Percentiles rank a stretch among this genome's conserved stretches.
Evolutionary conservation across 1,284 basidiomycete species (phyloP).

Genomic region (Porodaedalea pini): DNA sequence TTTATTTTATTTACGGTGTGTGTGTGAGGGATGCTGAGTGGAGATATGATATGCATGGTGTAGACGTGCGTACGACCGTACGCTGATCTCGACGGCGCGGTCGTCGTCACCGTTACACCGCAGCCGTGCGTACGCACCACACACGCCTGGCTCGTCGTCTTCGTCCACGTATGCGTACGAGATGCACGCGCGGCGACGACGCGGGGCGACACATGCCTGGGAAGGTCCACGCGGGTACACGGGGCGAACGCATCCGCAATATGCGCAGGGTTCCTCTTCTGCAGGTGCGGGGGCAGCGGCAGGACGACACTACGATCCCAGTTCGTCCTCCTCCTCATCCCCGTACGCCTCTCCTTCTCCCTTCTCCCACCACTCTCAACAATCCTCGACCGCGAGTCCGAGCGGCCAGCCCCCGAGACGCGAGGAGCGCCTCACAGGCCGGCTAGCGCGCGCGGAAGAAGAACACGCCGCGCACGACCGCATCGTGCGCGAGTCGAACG

Average conservation of each 20-base stretch:
- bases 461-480: slow-evolving; percentile 10
- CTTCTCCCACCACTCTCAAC: neutral
- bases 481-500: slow-evolving; percentile 6
- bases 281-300: neutral
- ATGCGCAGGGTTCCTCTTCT: neutral
- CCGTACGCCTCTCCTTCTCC: neutral
- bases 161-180: slow-evolving; percentile 23
- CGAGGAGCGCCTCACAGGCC: neutral
- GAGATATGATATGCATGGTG: neutral
- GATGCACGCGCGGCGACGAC: slow-evolving; percentile 24
- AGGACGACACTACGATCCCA: neutral
- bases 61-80: slow-evolving; percentile 38
- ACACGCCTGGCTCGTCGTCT: slow-evolving; percentile 23
- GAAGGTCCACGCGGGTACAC: slow-evolving; percentile 30
- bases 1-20: too few relatives aligned
- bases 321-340: neutral
- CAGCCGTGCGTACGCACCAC: slow-evolving; percentile 13
- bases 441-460: slow-evolving; percentile 2
- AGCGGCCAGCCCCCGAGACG: neutral
- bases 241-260: neutral
- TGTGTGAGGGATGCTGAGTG: too few relatives aligned
- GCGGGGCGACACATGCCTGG: slow-evolving; percentile 42
- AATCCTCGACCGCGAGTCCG: neutral
- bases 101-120: slow-evolving; percentile 6
- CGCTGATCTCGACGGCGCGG: slow-evolving; percentile 20